These are phyloP conservation scores for Vitis rupestris DNA, from an alignment of 164 flowering plant genomes.

Conservation along the genomic window DNA sequence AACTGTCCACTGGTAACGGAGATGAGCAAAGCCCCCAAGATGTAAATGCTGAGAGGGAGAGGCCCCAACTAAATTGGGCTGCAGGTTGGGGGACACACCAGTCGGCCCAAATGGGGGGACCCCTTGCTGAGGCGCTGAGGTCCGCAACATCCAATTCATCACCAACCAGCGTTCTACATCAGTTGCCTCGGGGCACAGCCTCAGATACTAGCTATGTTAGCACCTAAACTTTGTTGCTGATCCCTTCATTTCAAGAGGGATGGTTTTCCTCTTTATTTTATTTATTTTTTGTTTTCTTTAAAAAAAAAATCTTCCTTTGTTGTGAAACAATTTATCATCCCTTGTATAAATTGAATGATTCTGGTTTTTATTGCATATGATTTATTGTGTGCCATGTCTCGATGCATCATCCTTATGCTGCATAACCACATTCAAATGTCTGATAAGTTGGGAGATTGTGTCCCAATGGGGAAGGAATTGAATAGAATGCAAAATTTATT, in stretches of 20 bases:
- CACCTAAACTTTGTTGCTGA: constrained; percentile 22
- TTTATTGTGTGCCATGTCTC: no score
- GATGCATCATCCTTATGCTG: no score
- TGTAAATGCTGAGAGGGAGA: constrained; percentile 26
- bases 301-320: background rate
- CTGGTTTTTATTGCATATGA: no score
- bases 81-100: constrained; percentile 41
- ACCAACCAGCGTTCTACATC: constrained; percentile 65
- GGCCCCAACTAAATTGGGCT: constrained; percentile 40
- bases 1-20: constrained; percentile 61
- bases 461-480: no score
- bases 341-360: no score
- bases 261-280: background rate
- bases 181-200: constrained; percentile 31
- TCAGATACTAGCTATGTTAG: constrained; percentile 51
- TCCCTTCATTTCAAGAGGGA: background rate
- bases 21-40: constrained; percentile 16
- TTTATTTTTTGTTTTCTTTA: background rate
- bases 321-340: no score
- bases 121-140: constrained; percentile 79
- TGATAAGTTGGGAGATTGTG: no score
- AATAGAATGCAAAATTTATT: no score
- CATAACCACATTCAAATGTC: no score
- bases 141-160: constrained; percentile 54
- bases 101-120: constrained; percentile 74